A percentile compares a stretch with the other conserved stretches of the same genome.
These are phyloP conservation scores for Moricandia moricandioides DNA, from an alignment of 345 rosid species.

Conservation along the genomic window DNA sequence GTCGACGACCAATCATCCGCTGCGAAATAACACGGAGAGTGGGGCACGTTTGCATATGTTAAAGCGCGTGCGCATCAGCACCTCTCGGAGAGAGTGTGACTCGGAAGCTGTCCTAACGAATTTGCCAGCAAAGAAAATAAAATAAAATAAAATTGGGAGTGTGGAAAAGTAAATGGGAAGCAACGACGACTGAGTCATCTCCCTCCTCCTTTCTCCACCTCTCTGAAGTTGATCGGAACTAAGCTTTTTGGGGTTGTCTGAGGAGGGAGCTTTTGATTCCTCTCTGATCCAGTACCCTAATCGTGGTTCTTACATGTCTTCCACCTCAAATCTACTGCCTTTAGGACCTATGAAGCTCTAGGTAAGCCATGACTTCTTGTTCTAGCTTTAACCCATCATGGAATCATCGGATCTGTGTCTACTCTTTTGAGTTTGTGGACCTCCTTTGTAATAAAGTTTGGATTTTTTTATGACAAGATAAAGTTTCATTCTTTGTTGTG, in stretches of 20 bases:
- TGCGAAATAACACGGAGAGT: not conserved
- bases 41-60: not conserved
- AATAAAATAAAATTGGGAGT: not conserved
- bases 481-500: not conserved
- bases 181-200: conserved; percentile 38
- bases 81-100: not conserved
- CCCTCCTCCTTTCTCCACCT: conserved; percentile 17
- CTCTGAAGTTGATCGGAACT: conserved; percentile 14
- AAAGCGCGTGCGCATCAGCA: not conserved
- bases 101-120: conserved; percentile 24
- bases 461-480: no score
- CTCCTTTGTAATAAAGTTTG: no score
- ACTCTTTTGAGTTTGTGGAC: not conserved
- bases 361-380: conserved; percentile 5
- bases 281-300: not conserved
- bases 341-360: conserved; percentile 18
- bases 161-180: conserved; percentile 33
- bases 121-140: conserved; percentile 29
- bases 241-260: not conserved
- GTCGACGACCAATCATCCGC: conserved; percentile 10
- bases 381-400: conserved; percentile 5
- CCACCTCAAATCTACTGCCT: conserved; percentile 10
- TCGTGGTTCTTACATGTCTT: conserved; percentile 13
- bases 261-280: no score
- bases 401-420: conserved; percentile 33